Percentiles rank a stretch among this genome's conserved stretches.
phyloP scores from a whole-genome alignment of 1,284 basidiomycete genomes.

The Omphalotus olearius region DNA sequence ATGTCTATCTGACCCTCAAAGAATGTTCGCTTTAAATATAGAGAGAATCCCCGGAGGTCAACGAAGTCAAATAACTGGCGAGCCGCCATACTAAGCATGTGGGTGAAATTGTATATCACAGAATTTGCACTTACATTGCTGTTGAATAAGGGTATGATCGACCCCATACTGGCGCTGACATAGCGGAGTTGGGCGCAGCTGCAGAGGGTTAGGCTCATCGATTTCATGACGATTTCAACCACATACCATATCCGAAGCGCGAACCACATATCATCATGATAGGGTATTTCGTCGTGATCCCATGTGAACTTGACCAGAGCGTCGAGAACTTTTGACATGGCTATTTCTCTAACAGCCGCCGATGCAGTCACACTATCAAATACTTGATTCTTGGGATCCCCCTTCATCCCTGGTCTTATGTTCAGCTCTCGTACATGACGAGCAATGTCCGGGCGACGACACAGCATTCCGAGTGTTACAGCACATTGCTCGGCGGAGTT shows the following conservation, averaged over 20 bases:
- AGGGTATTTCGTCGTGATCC: constrained; percentile 63
- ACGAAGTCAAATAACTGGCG: constrained; percentile 62
- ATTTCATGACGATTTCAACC: not conserved
- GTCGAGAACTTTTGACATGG: constrained; percentile 48
- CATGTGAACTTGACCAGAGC: constrained; percentile 61
- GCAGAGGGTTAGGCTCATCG: constrained; percentile 4
- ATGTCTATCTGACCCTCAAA: constrained; percentile 53
- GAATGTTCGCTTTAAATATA: constrained; percentile 55
- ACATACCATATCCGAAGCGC: constrained; percentile 59
- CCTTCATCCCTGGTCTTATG: constrained; percentile 36
- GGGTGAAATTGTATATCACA: not conserved
- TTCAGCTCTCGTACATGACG: constrained; percentile 59
- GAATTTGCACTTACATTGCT: constrained; percentile 50
- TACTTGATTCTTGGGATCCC: constrained; percentile 24
- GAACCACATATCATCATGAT: constrained; percentile 71
- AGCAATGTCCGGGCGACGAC: constrained; percentile 45
- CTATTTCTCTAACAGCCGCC: constrained; percentile 40
- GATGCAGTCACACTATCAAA: constrained; percentile 36
- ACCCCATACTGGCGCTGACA: constrained; percentile 57
- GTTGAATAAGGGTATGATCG: constrained; percentile 46
- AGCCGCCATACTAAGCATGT: constrained; percentile 3
- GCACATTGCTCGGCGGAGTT: constrained; percentile 51
- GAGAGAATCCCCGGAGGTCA: constrained; percentile 53
- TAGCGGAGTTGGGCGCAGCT: constrained; percentile 62
- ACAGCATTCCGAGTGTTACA: constrained; percentile 61